Conservation (phyloP, 2,329 filamentous ascomycete species). For the Aspergillus sp. region DNA sequence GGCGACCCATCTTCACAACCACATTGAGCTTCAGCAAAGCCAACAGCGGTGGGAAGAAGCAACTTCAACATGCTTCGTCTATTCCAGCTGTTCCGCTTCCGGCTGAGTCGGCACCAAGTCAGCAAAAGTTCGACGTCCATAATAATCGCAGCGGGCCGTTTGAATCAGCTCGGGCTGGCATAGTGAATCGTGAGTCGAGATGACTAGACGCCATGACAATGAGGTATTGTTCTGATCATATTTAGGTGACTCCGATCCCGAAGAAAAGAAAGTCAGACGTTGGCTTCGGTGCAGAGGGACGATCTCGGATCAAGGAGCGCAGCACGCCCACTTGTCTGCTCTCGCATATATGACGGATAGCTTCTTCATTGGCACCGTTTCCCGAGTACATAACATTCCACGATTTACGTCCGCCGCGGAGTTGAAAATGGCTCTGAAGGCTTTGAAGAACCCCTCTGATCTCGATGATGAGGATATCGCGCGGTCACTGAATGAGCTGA, state of each 20-base stretch:
- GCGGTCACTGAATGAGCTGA: slow-evolving; percentile 42
- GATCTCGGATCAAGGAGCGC: slow-evolving; percentile 72
- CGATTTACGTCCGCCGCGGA: slow-evolving; percentile 60
- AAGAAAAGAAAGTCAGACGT: slow-evolving; percentile 67
- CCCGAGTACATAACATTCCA: slow-evolving; percentile 77
- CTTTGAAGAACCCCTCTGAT: slow-evolving; percentile 45
- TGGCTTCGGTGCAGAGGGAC: slow-evolving; percentile 54
- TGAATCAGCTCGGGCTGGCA: slow-evolving; percentile 56
- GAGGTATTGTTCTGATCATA: slow-evolving; percentile 2
- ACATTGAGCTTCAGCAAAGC: slow-evolving; percentile 84
- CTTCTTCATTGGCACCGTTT: slow-evolving; percentile 89
- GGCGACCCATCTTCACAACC: slow-evolving; percentile 89
- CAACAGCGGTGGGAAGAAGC: slow-evolving; percentile 50
- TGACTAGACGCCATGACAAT: not conserved
- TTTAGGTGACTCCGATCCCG: slow-evolving; percentile 47
- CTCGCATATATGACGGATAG: slow-evolving; percentile 91
- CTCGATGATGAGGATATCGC: slow-evolving; percentile 42
- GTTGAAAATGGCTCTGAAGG: slow-evolving; percentile 39
- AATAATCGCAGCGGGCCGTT: slow-evolving; percentile 52
- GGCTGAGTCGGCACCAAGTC: slow-evolving; percentile 26
- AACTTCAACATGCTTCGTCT: slow-evolving; percentile 64
- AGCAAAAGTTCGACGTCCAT: slow-evolving; percentile 25
- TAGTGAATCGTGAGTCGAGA: slow-evolving; percentile 52
- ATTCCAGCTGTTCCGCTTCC: slow-evolving; percentile 57
- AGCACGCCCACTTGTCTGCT: slow-evolving; percentile 79